phyloP scores from a whole-genome alignment of 345 rosid species.

The Clarkia xantiana region DNA sequence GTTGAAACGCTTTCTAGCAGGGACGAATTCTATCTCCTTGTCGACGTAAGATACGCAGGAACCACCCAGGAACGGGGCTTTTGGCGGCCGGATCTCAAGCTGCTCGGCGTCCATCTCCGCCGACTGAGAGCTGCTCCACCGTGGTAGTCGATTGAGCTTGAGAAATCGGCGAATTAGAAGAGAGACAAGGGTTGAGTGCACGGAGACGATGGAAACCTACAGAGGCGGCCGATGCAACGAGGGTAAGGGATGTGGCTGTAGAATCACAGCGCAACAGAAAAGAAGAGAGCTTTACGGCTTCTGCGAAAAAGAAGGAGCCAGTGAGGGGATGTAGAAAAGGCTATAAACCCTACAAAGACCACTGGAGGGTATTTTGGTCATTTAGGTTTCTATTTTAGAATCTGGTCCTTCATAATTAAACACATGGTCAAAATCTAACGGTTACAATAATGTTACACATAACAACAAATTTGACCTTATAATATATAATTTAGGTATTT shows the following conservation, averaged over 20 bases:
- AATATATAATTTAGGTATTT: no score
- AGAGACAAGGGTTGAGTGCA: constrained; percentile 1
- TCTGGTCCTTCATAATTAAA: not conserved
- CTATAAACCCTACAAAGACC: constrained; percentile 48
- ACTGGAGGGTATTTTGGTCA: constrained; percentile 1
- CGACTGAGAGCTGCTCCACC: no score
- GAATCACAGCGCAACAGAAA: no score
- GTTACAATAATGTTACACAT: no score
- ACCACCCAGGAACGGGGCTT: constrained; percentile 10
- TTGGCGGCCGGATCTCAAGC: constrained; percentile 11
- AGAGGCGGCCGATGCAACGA: not conserved
- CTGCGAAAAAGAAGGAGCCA: constrained; percentile 16
- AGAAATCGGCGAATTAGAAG: not conserved
- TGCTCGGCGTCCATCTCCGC: not conserved
- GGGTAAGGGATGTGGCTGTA: constrained; percentile 1
- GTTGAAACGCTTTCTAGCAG: constrained; percentile 36
- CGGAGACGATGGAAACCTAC: not conserved
- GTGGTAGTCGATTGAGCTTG: not conserved
- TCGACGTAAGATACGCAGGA: constrained; percentile 18
- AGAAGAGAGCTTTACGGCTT: constrained; percentile 30
- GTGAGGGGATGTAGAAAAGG: not conserved
- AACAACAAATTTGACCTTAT: no score
- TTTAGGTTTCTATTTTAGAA: not conserved
- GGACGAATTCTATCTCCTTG: constrained; percentile 52
- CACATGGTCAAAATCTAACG: not conserved